Evolutionary conservation across 2,329 filamentous ascomycete genomes (phyloP), one percentile per base, ranked within the genome.

Genomic region (Talaromyces islandicus): DNA sequence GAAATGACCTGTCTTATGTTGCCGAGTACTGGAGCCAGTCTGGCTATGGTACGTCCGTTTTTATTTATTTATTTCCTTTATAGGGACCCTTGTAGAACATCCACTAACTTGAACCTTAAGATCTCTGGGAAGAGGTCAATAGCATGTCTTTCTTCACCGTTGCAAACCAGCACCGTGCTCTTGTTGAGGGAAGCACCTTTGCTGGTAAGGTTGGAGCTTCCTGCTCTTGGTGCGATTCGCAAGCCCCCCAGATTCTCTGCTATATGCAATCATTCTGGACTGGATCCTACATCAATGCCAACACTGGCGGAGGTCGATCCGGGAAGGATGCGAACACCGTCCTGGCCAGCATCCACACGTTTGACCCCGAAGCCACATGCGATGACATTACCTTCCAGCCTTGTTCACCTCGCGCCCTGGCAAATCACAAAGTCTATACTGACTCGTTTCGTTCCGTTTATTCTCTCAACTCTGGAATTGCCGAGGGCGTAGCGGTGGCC

Each of bases 61-160:
- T 29, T 52, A 3, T n/a, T n/a, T n/a, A n/a, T n/a, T n/a, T n/a
- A n/a, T n/a, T n/a, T n/a, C 14, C 25, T 27, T 17, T 29, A 50
- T 6, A 3, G 10, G 12, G n/a, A 48, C n/a, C 11, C 19, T 24
- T 11, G 43, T 17, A 12, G 19, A 58, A 43, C 12, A 30, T 32
- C 35, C 12, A 9, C 35, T 59, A 32, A 59, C 14, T 55, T 35
- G 19, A 41, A 21, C 17, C 17, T 41, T 7, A 43, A 52, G 48
- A 95, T 71, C 81, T 95, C 3, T 94, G 91, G 91, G 91, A 94
- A 71, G 91, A 94, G 71, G 84, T 92, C 14, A 78, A 80, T 25
- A 88, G 89, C 46, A 87, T 84, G 24, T 92, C 89, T 0, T 94
- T 92, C 78, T 95, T 93, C 74, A 94, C 90, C 1, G 77, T 86